Percentiles rank a stretch among this genome's conserved stretches.
Conservation (phyloP, 768 basidiomycete species). For the Erythrobasidium yunnanense region DNA sequence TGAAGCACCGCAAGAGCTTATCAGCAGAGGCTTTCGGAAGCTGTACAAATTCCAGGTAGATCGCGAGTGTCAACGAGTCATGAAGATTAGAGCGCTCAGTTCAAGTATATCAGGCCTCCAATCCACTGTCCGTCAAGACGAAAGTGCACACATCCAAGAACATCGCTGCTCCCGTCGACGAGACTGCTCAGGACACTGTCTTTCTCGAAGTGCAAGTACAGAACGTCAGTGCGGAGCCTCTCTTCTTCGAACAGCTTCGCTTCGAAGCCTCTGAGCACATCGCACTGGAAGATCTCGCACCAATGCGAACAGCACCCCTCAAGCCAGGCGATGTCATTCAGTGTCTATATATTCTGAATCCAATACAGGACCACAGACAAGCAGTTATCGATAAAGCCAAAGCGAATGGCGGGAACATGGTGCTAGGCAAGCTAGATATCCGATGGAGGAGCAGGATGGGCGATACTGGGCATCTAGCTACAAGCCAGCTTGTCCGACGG, state of each 20-base stretch:
- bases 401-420: not conserved
- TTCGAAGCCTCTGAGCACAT: not conserved
- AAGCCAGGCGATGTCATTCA: constrained; percentile 10
- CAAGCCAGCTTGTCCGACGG: constrained; percentile 8
- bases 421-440: constrained; percentile 20
- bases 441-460: constrained; percentile 15
- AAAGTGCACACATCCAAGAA: constrained; percentile 7
- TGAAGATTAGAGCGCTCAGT: not conserved
- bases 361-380: not conserved
- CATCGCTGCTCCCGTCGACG: constrained; percentile 1
- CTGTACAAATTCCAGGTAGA: constrained; percentile 23
- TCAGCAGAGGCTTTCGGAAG: constrained; percentile 5
- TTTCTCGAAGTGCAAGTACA: constrained; percentile 23
- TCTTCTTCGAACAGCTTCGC: constrained; percentile 6
- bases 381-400: not conserved
- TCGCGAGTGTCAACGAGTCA: not conserved
- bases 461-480: constrained; percentile 16
- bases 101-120: not conserved
- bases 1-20: not conserved
- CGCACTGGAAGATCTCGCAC: not conserved
- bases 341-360: constrained; percentile 1
- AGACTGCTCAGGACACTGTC: not conserved
- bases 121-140: constrained; percentile 17
- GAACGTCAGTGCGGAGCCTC: constrained; percentile 1
- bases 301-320: not conserved